Evolutionary conservation across 2,329 filamentous ascomycete species (phyloP).

Genomic region (Pseudocercospora fuligena): DNA sequence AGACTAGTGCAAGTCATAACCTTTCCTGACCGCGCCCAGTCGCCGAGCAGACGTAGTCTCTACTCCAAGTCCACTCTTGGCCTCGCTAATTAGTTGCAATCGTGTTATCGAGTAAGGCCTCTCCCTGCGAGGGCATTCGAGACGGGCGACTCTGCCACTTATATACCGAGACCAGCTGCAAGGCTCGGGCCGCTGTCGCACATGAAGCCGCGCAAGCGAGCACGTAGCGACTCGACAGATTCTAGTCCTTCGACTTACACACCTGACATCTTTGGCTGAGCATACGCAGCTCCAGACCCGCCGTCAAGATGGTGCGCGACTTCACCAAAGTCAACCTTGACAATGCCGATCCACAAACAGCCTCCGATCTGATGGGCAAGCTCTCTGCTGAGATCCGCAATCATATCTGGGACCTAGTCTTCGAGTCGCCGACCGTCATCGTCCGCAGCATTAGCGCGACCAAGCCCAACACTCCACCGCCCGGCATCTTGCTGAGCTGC

Average conservation of each 20-base stretch:
- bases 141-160: too few species aligned
- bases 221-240: too few species aligned
- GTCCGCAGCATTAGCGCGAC: not conserved
- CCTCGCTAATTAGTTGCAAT: too few species aligned
- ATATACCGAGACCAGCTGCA: too few species aligned
- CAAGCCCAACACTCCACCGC: slow-evolving; percentile 1
- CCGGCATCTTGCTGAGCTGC: slow-evolving; percentile 21
- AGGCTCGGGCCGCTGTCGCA: too few species aligned
- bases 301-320: not conserved
- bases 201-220: too few species aligned
- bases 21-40: too few species aligned
- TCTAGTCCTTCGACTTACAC: not conserved
- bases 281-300: not conserved
- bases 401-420: not conserved
- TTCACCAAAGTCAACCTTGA: not conserved
- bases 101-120: too few species aligned
- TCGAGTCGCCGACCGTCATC: not conserved
- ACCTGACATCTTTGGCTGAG: not conserved
- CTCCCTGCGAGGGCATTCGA: too few species aligned
- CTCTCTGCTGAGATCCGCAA: not conserved
- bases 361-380: not conserved
- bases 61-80: too few species aligned
- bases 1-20: too few species aligned
- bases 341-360: not conserved
- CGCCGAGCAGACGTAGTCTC: too few species aligned